phyloP scores from a whole-genome alignment of 345 rosid species.

The Laguncularia racemosa region DNA sequence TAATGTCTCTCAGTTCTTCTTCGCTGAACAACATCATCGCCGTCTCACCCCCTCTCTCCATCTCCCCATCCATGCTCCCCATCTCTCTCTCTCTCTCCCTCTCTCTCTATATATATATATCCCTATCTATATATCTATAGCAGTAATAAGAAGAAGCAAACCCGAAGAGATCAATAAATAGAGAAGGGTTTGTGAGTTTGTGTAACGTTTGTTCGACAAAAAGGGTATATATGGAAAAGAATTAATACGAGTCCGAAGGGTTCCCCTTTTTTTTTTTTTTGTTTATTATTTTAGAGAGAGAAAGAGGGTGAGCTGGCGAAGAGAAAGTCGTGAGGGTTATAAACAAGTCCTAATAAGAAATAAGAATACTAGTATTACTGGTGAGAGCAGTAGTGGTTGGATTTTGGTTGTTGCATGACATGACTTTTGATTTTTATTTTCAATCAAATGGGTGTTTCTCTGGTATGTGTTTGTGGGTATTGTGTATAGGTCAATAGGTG shows the following conservation, averaged over 20 bases:
- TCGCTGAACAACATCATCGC: slow-evolving; percentile 51
- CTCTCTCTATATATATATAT: background rate
- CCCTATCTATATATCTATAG: too few relatives aligned
- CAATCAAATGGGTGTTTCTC: too few relatives aligned
- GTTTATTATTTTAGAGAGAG: slow-evolving; percentile 15
- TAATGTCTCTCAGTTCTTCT: slow-evolving; percentile 82
- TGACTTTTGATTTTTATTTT: slow-evolving; percentile 1
- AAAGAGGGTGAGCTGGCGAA: slow-evolving; percentile 9
- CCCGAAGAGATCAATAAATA: background rate
- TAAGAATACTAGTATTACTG: background rate
- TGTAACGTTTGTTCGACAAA: too few relatives aligned
- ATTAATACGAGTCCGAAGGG: slow-evolving; percentile 28
- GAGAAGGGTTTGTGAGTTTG: background rate
- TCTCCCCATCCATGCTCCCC: slow-evolving; percentile 54
- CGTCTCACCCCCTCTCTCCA: slow-evolving; percentile 42
- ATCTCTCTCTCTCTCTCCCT: slow-evolving; percentile 20
- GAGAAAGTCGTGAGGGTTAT: slow-evolving; percentile 2
- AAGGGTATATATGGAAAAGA: slow-evolving; percentile 46
- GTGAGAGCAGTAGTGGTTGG: background rate
- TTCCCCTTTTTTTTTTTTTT: too few relatives aligned
- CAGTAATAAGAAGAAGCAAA: background rate
- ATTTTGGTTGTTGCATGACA: slow-evolving; percentile 13
- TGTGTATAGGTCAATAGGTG: too few relatives aligned
- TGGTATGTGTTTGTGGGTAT: slow-evolving; percentile 12
- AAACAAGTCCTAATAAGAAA: too few relatives aligned